Evolutionary conservation across 495 filamentous ascomycete genomes (phyloP), one percentile per base, ranked within the genome.

Genomic region (Daldinia concentrica): DNA sequence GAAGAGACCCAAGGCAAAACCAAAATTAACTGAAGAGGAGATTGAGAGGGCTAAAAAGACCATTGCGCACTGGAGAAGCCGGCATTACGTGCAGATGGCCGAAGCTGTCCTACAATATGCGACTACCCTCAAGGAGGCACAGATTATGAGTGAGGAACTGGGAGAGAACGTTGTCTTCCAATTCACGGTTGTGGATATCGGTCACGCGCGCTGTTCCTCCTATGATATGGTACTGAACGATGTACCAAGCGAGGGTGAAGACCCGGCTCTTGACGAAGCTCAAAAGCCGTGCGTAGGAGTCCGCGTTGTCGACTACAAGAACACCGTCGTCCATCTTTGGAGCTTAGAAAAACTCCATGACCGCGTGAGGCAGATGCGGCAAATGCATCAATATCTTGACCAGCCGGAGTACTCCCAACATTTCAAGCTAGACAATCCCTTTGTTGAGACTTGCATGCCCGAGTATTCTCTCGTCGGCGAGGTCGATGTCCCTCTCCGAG

Each of bases 81-180:
- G 92, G 34, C 93, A 90, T 71, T 97, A 96, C 71, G 92, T 98
- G 56, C 90, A 90, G 59, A 97, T 99, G 92, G 93, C 94, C n/a
- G 95, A 98, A 78, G 89, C 90, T 14, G 88, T 98, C 30, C 79
- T 99, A 26, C 93, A 96, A 71, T 88, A 96, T 79, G 95, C 95
- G 7, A 89, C 91, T 12, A 88, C 88, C 37, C 80, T 98, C 43
- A 99, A 99, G 79, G 95, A 99, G 78, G 96, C 95, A 4, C 95
- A 99, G 77, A 89, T 99, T 56, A 95, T 99, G 92, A 98, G 96
- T 81, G 93, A 97, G 65, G 93, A 94, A 68, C 92, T 99, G 86
- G 93, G 95, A 72, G 95, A 97, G 80, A 89, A 89, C 69, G 91
- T 97, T 15, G 92, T 95, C 36, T 99, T 99, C 80, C 95, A 99